phyloP scores from a whole-genome alignment of 345 rosid genomes.

The Salix purpurea region DNA sequence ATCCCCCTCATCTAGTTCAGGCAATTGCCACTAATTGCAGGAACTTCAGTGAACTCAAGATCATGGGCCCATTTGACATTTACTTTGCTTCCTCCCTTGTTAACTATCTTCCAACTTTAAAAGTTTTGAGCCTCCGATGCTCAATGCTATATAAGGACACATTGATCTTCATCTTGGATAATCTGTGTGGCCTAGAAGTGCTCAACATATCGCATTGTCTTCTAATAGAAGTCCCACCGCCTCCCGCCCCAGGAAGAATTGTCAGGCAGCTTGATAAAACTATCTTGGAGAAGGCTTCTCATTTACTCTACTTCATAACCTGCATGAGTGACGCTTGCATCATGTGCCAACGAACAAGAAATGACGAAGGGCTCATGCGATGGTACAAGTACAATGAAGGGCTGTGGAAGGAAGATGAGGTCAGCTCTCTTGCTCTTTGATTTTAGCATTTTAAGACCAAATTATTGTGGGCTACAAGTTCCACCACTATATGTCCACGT shows the following conservation, averaged over 20 bases:
- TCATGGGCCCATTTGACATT: conserved; percentile 72
- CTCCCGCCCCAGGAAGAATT: conserved; percentile 39
- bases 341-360: conserved; percentile 67
- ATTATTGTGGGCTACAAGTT: background rate
- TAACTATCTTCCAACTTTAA: conserved; percentile 43
- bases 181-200: conserved; percentile 53
- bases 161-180: conserved; percentile 50
- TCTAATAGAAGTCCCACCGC: conserved; percentile 39
- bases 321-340: conserved; percentile 58
- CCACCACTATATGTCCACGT: background rate
- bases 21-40: conserved; percentile 69
- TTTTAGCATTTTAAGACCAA: conserved; percentile 4
- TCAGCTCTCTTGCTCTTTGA: conserved; percentile 50
- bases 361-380: conserved; percentile 75
- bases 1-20: conserved; percentile 53
- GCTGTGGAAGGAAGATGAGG: conserved; percentile 75
- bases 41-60: conserved; percentile 59
- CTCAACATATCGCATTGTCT: conserved; percentile 81
- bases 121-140: conserved; percentile 70
- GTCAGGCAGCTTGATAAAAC: conserved; percentile 43
- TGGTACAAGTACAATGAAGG: conserved; percentile 88
- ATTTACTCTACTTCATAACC: conserved; percentile 49
- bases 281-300: conserved; percentile 48
- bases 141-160: conserved; percentile 54
- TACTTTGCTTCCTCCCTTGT: conserved; percentile 45